Percentiles rank a stretch among this genome's conserved stretches.
Conservation (phyloP, 2,329 filamentous ascomycete species). For the Ophiostoma fasciatum region DNA sequence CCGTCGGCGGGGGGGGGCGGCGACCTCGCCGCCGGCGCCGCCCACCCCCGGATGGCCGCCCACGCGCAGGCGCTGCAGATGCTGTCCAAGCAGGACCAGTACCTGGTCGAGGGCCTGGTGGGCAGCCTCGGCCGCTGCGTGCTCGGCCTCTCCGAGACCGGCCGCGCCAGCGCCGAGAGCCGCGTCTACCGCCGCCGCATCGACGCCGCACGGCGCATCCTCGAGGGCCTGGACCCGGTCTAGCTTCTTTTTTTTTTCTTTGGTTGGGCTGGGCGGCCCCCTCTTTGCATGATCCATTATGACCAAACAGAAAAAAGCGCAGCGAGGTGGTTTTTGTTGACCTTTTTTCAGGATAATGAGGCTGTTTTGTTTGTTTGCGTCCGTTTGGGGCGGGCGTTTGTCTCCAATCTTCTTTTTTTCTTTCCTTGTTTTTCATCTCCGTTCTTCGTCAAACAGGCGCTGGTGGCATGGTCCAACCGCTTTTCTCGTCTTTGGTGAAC, state of each 20-base stretch:
- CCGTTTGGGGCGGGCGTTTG: no score
- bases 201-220: conserved; percentile 55
- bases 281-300: no score
- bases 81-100: conserved; percentile 40
- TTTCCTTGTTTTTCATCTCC: no score
- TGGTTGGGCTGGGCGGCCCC: background rate
- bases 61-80: conserved; percentile 25
- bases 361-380: no score
- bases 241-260: conserved; percentile 1
- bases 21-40: background rate
- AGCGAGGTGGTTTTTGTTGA: no score
- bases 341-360: no score
- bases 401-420: no score
- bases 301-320: no score
- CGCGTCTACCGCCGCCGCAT: conserved; percentile 55
- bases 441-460: no score
- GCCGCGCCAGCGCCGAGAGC: conserved; percentile 39
- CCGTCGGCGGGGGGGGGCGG: background rate
- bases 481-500: no score
- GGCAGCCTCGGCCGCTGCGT: conserved; percentile 46
- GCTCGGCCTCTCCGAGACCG: conserved; percentile 39
- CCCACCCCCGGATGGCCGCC: background rate
- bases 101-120: conserved; percentile 44
- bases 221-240: conserved; percentile 48
- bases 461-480: no score